Conservation (phyloP, 805 yeast species). For the Candida vaughaniae region DNA sequence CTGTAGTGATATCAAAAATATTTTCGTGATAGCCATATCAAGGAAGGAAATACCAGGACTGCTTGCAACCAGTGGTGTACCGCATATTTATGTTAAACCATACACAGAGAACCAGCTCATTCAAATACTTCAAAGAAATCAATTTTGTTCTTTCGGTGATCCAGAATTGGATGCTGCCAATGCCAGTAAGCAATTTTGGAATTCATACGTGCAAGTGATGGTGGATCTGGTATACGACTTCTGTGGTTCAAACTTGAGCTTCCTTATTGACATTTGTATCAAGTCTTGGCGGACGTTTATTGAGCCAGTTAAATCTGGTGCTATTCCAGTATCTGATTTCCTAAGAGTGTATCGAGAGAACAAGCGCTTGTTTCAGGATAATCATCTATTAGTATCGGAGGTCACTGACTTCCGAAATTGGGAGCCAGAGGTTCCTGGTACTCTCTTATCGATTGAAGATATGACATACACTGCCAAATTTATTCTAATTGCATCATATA, state of each 20-base stretch:
- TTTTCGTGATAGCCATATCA: conserved; percentile 40
- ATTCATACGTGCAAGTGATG: conserved; percentile 42
- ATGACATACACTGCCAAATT: conserved; percentile 64
- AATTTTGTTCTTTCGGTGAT: conserved; percentile 23
- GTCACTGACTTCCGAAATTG: conserved; percentile 26
- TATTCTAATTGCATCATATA: conserved; percentile 75
- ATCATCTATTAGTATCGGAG: conserved; percentile 29
- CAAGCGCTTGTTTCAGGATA: conserved; percentile 27
- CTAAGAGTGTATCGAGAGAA: conserved; percentile 33
- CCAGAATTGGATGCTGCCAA: conserved; percentile 15
- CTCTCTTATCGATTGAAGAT: conserved; percentile 33
- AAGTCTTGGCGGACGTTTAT: conserved; percentile 36
- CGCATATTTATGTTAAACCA: conserved; percentile 38
- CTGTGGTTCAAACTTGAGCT: conserved; percentile 43
- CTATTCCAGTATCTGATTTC: conserved; percentile 26
- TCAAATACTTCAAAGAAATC: conserved; percentile 34
- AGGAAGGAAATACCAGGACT: conserved; percentile 39
- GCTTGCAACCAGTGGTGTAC: conserved; percentile 38
- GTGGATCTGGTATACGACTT: conserved; percentile 46
- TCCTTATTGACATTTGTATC: conserved; percentile 30
- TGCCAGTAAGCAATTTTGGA: conserved; percentile 31
- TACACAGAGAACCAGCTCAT: conserved; percentile 38
- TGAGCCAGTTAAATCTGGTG: conserved; percentile 23
- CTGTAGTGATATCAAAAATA: conserved; percentile 28
- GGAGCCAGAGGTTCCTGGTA: conserved; percentile 20